These are phyloP conservation scores for Spinacia oleracea DNA, from an alignment of 179 eudicot genomes.

Conservation along the genomic window DNA sequence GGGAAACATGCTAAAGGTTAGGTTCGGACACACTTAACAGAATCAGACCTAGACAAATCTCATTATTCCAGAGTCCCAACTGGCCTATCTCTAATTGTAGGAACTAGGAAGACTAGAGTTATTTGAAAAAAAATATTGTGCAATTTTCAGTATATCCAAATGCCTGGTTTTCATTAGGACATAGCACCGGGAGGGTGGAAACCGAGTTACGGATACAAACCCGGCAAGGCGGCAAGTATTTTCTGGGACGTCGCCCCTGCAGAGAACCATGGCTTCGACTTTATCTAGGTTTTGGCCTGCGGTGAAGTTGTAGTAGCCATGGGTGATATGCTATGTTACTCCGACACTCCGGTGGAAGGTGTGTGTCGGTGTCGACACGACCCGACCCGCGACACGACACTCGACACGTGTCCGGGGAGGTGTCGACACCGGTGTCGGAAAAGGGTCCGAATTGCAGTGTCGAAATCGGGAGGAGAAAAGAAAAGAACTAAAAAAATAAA, in stretches of 20 bases:
- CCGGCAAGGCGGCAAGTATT: constrained; percentile 18
- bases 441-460: too few species aligned
- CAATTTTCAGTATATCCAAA: constrained; percentile 31
- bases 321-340: too few species aligned
- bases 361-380: too few species aligned
- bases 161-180: constrained; percentile 38
- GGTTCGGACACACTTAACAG: constrained; percentile 15
- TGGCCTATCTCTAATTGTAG: neutral
- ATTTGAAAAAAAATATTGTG: constrained; percentile 26
- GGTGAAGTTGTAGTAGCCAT: constrained; percentile 35
- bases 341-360: too few species aligned
- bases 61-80: neutral
- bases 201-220: constrained; percentile 13
- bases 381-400: too few species aligned
- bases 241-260: constrained; percentile 21
- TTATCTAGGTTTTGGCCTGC: constrained; percentile 16
- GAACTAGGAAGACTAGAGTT: constrained; percentile 11
- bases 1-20: neutral
- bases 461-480: too few species aligned
- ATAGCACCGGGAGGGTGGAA: constrained; percentile 6
- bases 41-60: constrained; percentile 24
- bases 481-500: too few species aligned
- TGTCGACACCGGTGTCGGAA: too few species aligned
- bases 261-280: constrained; percentile 29
- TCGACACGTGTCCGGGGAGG: too few species aligned